Base-by-base conservation (phyloP, 257 asterid species). In the Petrea volubilis region DNA sequence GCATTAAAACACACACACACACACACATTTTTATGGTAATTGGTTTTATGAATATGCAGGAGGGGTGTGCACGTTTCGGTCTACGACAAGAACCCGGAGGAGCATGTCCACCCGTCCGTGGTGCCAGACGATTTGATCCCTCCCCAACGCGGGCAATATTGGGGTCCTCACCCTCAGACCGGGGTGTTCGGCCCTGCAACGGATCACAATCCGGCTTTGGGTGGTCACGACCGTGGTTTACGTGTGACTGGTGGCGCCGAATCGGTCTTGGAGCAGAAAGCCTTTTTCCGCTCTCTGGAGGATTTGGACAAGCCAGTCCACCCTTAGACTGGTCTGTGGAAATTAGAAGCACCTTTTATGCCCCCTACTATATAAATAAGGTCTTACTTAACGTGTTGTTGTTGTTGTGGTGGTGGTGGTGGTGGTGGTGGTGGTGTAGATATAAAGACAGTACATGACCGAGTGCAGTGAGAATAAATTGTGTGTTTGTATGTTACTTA, bases 111-210 rank as follows among this genome's bases (percentile, higher is more conserved):
- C n/a, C 70, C 86, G 27, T 53, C 77, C 3, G 74, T 81, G 71
- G 90, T 89, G 27, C 93, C 97, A 0, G 96, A 91, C 40, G 52
- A 88, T 56, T 80, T 86, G 38, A 88, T 85, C 73, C 68, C 80
- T 6, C 28, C 77, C 33, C 79, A 73, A 15, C 79, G 93, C 0
- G 93, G 78, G 5, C 46, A 80, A 11, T 92, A 85, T 80, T 94
- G 99, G 99, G 78, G 64, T 59, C 98, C 98, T 7, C 94, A 92
- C 78, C 98, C 97, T 41, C 67, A 82, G 60, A 92, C 97, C 0
- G 97, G 98, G 46, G 97, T 92, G 58, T 94, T 94, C 33, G 91
- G 93, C 56, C 99, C 98, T 1, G 69, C 86, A 27, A 59, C 77
- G 10, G 87, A 89, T 36, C 79, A 79, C 71, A 74, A 68, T 20